A percentile compares a stretch with the other conserved stretches of the same genome.
Evolutionary conservation across 2,329 filamentous ascomycete species (phyloP).

Genomic region (Pestalotiopsis sp.): DNA sequence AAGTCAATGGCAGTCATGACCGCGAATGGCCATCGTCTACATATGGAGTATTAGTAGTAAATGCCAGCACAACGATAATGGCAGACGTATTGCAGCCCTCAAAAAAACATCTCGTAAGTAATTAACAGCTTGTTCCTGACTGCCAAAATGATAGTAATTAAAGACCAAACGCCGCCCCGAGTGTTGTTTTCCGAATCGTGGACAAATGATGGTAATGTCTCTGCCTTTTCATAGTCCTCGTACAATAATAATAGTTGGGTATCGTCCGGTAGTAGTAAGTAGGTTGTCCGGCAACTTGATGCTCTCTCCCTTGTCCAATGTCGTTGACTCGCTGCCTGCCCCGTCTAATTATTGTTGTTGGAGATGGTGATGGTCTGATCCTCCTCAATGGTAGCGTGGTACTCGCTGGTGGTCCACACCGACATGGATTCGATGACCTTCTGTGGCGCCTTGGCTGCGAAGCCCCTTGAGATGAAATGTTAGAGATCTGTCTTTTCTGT

Average conservation of each 20-base stretch:
- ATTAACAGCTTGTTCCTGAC: not conserved
- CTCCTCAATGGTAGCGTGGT: conserved; percentile 71
- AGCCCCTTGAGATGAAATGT: conserved; percentile 56
- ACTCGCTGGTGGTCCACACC: conserved; percentile 49
- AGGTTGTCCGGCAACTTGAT: not conserved
- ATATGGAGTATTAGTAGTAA: no score
- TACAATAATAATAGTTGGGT: conserved; percentile 1
- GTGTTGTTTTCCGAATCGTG: not conserved
- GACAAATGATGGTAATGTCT: not conserved
- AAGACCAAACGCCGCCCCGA: not conserved
- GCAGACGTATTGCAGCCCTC: not conserved
- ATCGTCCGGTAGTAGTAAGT: not conserved
- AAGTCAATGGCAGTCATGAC: no score
- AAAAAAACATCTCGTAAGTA: not conserved
- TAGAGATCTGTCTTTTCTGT: not conserved
- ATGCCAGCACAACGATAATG: not conserved
- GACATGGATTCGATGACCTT: conserved; percentile 69
- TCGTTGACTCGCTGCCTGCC: not conserved
- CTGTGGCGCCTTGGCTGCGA: conserved; percentile 72
- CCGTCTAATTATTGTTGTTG: conserved; percentile 16
- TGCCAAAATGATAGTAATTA: not conserved
- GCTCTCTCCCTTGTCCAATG: not conserved
- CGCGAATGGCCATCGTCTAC: no score
- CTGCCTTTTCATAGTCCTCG: not conserved
- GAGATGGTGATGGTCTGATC: conserved; percentile 65